phyloP scores from a whole-genome alignment of 2,329 filamentous ascomycete genomes.

The Ophiostoma pallidulum region DNA sequence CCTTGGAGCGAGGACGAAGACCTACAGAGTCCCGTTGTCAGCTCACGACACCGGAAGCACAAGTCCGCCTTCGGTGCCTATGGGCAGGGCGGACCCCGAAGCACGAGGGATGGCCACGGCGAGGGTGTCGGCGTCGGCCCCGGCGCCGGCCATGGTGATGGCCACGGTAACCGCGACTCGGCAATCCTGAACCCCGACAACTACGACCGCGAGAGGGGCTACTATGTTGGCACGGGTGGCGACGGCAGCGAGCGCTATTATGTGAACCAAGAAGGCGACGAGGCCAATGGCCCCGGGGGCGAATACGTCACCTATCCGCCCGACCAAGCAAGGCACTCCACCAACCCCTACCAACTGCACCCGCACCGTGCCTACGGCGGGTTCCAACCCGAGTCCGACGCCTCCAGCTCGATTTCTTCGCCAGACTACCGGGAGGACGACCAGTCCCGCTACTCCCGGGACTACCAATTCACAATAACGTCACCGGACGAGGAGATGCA shows the following conservation, averaged over 20 bases:
- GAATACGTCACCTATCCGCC: conserved; percentile 73
- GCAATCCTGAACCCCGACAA: conserved; percentile 38
- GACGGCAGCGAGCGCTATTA: conserved; percentile 71
- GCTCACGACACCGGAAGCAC: conserved; percentile 75
- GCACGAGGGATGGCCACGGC: conserved; percentile 28
- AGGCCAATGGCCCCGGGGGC: conserved; percentile 66
- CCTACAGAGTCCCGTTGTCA: conserved; percentile 81
- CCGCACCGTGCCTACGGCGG: conserved; percentile 36
- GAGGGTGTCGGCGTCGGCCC: neutral
- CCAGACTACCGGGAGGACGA: conserved; percentile 52
- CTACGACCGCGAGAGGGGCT: conserved; percentile 54
- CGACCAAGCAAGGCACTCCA: conserved; percentile 50
- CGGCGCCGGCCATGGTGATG: conserved; percentile 1
- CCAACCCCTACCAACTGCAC: conserved; percentile 37
- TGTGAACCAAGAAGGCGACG: conserved; percentile 58
- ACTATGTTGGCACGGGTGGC: conserved; percentile 54
- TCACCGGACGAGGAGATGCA: conserved; percentile 97
- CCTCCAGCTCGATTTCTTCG: conserved; percentile 49
- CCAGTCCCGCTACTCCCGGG: conserved; percentile 73
- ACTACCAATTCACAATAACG: conserved; percentile 91
- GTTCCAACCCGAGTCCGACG: conserved; percentile 47
- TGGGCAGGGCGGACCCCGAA: conserved; percentile 37
- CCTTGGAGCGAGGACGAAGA: conserved; percentile 96
- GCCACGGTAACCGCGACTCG: conserved; percentile 15
- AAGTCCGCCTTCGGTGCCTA: conserved; percentile 54